phyloP scores from a whole-genome alignment of 805 yeast genomes.

The Metschnikowia similis region DNA sequence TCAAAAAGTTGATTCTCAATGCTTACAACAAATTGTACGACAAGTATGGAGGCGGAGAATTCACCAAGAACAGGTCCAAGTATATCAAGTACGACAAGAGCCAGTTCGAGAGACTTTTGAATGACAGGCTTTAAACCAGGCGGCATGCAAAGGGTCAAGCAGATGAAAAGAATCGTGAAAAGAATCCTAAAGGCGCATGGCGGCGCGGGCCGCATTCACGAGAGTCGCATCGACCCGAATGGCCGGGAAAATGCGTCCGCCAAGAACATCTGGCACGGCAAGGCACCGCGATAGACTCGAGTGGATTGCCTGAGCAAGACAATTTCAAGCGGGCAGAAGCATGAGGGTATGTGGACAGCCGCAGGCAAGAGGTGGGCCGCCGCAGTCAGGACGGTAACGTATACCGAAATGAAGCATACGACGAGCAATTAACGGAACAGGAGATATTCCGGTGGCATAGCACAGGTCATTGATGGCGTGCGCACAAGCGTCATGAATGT shows the following conservation, averaged over 20 bases:
- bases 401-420: too few relatives aligned
- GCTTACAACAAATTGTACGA: slow-evolving; percentile 82
- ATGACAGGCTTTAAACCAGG: slow-evolving; percentile 11
- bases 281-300: not conserved
- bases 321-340: too few relatives aligned
- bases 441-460: too few relatives aligned
- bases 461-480: too few relatives aligned
- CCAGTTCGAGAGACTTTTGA: slow-evolving; percentile 36
- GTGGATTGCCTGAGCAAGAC: not conserved
- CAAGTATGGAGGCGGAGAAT: slow-evolving; percentile 65
- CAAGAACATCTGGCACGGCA: not conserved
- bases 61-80: slow-evolving; percentile 65
- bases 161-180: not conserved
- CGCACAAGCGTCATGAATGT: not conserved
- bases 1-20: slow-evolving; percentile 69
- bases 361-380: too few relatives aligned
- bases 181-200: not conserved
- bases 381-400: too few relatives aligned
- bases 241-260: not conserved
- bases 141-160: not conserved
- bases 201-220: not conserved
- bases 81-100: slow-evolving; percentile 61
- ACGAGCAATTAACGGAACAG: too few relatives aligned
- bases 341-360: too few relatives aligned
- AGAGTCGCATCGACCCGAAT: not conserved